Percentiles rank a stretch among this genome's conserved stretches.
Evolutionary conservation across 768 basidiomycete species (phyloP).

Genomic region (Panellus pusillus): DNA sequence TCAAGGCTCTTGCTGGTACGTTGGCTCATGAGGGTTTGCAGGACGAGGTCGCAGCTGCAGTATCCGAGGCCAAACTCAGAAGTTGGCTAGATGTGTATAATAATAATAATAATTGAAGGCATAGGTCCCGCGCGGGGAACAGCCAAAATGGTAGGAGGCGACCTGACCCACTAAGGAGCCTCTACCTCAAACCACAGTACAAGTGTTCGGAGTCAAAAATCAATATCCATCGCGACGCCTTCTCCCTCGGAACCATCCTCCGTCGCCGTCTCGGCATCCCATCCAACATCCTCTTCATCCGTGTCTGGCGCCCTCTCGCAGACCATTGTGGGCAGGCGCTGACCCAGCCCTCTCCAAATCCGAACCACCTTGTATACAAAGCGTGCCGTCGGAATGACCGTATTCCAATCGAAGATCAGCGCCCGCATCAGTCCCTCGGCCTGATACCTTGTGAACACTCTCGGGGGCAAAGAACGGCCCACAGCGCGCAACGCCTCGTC

Average conservation of each 20-base stretch:
- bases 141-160: no score
- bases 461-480: background rate
- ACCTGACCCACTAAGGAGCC: constrained; percentile 6
- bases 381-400: constrained; percentile 3
- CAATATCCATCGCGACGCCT: background rate
- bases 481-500: background rate
- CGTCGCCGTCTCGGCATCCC: background rate
- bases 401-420: constrained; percentile 2
- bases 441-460: background rate
- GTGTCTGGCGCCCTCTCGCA: background rate
- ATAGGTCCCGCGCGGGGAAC: no score
- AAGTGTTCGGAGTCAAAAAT: no score
- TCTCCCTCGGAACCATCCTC: constrained; percentile 1
- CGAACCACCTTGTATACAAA: background rate
- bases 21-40: constrained; percentile 2
- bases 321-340: background rate
- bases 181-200: background rate
- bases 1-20: background rate
- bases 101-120: no score
- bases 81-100: constrained; percentile 54
- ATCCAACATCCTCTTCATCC: background rate
- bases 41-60: constrained; percentile 29
- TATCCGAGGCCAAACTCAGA: constrained; percentile 41
- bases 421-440: background rate
- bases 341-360: background rate